Percentiles rank a stretch among this genome's conserved stretches.
phyloP scores from a whole-genome alignment of 2,329 filamentous ascomycete species.

The Ciborinia camelliae region DNA sequence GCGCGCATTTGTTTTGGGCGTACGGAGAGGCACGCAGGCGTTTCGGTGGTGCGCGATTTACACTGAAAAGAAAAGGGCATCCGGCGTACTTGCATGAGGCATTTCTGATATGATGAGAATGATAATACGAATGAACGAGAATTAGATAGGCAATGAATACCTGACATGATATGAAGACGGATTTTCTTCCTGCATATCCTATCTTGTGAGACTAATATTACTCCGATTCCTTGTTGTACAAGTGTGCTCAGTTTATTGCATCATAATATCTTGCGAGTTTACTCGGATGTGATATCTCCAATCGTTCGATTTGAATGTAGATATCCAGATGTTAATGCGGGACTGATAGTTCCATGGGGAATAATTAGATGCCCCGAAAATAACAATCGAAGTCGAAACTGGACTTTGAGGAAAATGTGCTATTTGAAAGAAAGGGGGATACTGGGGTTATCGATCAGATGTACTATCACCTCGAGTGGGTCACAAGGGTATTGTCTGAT shows the following conservation, averaged over 20 bases:
- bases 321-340: neutral
- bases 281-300: neutral
- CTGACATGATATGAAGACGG: neutral
- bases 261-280: neutral
- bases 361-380: neutral
- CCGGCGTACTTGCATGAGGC: slow-evolving; percentile 4
- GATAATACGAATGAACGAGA: slow-evolving; percentile 17
- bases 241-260: neutral
- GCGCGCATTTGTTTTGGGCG: slow-evolving; percentile 10
- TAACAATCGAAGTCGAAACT: no score
- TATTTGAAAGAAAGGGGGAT: neutral
- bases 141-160: slow-evolving; percentile 11
- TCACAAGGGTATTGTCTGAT: neutral
- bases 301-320: neutral
- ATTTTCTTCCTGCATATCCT: neutral
- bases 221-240: neutral
- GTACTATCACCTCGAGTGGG: neutral
- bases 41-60: slow-evolving; percentile 10
- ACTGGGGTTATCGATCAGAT: neutral
- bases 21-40: slow-evolving; percentile 3
- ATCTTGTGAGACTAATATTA: neutral
- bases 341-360: no score
- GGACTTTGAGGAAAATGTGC: neutral
- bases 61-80: neutral
- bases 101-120: slow-evolving; percentile 12